Percentiles rank a stretch among this genome's conserved stretches.
Evolutionary conservation across 2,329 filamentous ascomycete species (phyloP).

Genomic region (Colletotrichum sp.): DNA sequence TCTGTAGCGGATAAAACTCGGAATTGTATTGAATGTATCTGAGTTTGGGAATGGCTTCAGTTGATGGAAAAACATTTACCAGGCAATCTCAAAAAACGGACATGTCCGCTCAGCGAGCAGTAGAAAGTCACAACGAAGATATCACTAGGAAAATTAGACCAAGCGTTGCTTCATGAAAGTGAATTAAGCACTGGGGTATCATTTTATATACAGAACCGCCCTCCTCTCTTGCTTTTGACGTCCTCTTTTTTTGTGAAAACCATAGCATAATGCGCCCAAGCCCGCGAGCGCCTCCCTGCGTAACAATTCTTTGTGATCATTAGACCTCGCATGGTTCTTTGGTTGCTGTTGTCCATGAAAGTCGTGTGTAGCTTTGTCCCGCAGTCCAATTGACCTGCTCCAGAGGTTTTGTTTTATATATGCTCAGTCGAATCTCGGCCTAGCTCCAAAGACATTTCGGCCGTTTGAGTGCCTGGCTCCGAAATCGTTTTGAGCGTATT

Average conservation of each 20-base stretch:
- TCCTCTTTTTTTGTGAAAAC: background rate
- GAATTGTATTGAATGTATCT: background rate
- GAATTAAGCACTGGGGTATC: slow-evolving; percentile 19
- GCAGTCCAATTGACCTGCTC: background rate
- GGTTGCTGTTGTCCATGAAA: background rate
- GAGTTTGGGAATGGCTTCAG: background rate
- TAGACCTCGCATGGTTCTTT: background rate
- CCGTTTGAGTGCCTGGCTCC: background rate
- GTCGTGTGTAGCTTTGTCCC: background rate
- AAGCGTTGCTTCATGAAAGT: background rate
- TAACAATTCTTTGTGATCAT: background rate
- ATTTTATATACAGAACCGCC: slow-evolving; percentile 16
- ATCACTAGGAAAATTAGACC: background rate
- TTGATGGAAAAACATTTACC: background rate
- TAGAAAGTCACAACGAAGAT: fast-evolving
- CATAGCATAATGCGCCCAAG: slow-evolving; percentile 2
- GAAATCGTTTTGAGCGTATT: background rate
- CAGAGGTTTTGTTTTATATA: background rate
- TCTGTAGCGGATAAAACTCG: background rate
- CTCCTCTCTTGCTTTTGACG: background rate
- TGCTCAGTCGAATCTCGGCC: background rate
- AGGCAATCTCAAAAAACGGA: background rate
- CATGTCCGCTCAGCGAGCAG: fast-evolving
- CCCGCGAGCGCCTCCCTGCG: background rate
- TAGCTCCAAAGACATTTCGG: background rate